Evolutionary conservation across 78 protist genomes (phyloP), one percentile per base, ranked within the genome.

Genomic region (Dictyostelium brefeldianum): DNA sequence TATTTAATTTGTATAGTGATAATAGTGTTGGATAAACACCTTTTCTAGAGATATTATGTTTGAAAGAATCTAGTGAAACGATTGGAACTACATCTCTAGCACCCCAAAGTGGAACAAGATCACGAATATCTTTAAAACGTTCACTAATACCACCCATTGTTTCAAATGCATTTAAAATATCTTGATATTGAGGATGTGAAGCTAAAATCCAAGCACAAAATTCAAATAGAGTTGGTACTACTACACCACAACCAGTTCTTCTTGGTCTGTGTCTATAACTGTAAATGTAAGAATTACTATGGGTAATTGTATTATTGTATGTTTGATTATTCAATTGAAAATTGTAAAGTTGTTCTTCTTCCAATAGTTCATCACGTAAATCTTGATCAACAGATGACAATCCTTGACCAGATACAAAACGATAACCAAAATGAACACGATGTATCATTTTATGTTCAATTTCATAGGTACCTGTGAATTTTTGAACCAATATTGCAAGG

Each of bases 131-230:
- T 22, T 77, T 36, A 41, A 87, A 87, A n/a, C 93, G 9, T 47
- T 87, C 93, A 5, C 51, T 54, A 36, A 87, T 87, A 4, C 20
- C n/a, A 51, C 73, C 70, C 47, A 74, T 74, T 9, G 29, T 78
- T 75, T 51, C 47, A 18, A 87, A 70, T 22, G 79, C 84, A 7
- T 57, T 41, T 4, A 43, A 62, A 29, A 87, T 87, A 59, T 78
- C 93, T 36, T 87, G 20, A 59, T 87, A 87, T 22, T 87, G 78
- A 0, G 93, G 69, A 50, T 65, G 67, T 25, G 78, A 65, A 0
- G 93, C 93, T 48, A 87, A 47, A 8, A 65, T 80, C 93, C 93
- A 87, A 29, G 84, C 67, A 64, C 93, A 87, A 78, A 59, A 87
- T 80, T 87, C 93, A 77, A 87, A 87, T 0, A 87, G 93, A 0